These are phyloP conservation scores for Aspergillus versicolor DNA, from an alignment of 2,329 filamentous ascomycete species.

Conservation along the genomic window DNA sequence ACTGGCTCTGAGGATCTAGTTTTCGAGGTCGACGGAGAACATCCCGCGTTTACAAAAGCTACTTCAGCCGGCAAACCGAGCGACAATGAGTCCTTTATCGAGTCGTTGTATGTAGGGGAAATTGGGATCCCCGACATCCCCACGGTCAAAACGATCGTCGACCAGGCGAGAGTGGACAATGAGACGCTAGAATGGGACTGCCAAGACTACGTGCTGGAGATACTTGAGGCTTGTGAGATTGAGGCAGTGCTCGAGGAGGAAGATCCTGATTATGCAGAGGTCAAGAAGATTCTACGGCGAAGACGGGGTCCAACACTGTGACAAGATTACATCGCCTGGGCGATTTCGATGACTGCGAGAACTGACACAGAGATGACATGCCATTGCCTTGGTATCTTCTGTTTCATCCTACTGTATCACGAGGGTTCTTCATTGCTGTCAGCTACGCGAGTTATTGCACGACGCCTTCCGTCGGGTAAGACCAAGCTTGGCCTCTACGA, in stretches of 20 bases:
- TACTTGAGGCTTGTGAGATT: conserved; percentile 17
- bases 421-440: not conserved
- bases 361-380: too few species aligned
- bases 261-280: conserved; percentile 18
- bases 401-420: not conserved
- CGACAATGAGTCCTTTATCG: conserved; percentile 9
- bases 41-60: conserved; percentile 18
- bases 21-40: conserved; percentile 24
- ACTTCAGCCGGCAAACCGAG: conserved; percentile 11
- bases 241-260: conserved; percentile 19
- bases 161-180: conserved; percentile 19
- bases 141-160: conserved; percentile 11
- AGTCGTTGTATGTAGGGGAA: conserved; percentile 13
- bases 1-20: conserved; percentile 12
- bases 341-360: conserved; percentile 57
- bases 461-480: not conserved
- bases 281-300: conserved; percentile 13
- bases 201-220: conserved; percentile 25
- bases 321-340: not conserved
- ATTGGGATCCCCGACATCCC: conserved; percentile 13
- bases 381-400: too few species aligned
- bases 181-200: conserved; percentile 24
- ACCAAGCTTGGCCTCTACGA: not conserved
- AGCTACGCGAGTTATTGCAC: conserved; percentile 1
- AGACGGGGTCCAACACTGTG: conserved; percentile 15